Evolutionary conservation across 441 rosid species (phyloP).

Genomic region (Gossypium laxum): DNA sequence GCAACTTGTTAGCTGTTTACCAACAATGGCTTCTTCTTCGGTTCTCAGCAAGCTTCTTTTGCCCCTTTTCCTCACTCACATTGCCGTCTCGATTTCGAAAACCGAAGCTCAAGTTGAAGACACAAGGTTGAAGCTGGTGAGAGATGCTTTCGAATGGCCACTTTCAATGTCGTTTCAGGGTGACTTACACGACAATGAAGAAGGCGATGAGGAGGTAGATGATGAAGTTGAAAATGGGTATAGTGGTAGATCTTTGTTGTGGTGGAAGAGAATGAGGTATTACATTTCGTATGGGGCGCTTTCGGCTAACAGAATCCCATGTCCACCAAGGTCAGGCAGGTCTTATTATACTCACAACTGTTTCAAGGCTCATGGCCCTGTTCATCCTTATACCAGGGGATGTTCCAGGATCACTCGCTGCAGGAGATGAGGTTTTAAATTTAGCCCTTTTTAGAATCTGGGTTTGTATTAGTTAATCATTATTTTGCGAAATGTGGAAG

Average conservation of each 20-base stretch:
- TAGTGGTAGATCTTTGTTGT: conserved; percentile 57
- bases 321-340: conserved; percentile 88
- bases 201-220: conserved; percentile 17
- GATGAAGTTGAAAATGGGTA: conserved; percentile 20
- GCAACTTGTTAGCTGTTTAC: neutral
- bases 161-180: conserved; percentile 30
- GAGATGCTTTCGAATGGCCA: conserved; percentile 50
- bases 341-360: conserved; percentile 80
- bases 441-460: neutral
- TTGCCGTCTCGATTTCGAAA: neutral
- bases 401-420: conserved; percentile 68
- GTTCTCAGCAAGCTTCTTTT: conserved; percentile 12
- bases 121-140: conserved; percentile 28
- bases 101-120: conserved; percentile 29
- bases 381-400: conserved; percentile 63
- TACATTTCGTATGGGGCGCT: conserved; percentile 87
- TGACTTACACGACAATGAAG: neutral
- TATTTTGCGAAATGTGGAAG: neutral
- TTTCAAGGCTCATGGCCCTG: conserved; percentile 48
- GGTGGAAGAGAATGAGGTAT: conserved; percentile 57
- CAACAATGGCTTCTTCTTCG: conserved; percentile 28
- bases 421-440: conserved; percentile 35
- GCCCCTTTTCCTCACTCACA: conserved; percentile 14
- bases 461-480: neutral
- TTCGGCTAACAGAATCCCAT: conserved; percentile 68